Evolutionary conservation across 441 rosid genomes (phyloP), one percentile per base, ranked within the genome.

Genomic region (Erysimum cheiri): DNA sequence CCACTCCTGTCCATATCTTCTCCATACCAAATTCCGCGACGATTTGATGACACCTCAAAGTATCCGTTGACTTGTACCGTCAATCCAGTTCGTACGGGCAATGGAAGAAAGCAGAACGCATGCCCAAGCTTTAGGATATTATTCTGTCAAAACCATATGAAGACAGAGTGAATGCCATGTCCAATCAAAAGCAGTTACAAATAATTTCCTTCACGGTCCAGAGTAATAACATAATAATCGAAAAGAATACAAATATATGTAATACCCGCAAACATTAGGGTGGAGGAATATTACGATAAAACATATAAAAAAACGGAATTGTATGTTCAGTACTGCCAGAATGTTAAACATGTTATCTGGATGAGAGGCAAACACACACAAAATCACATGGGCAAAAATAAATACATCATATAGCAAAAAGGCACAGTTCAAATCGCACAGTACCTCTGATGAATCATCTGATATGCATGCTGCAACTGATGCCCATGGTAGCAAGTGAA

Each of bases 21-120:
- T 67, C 99, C 99, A 81, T 90, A 90, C 99, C 99, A 95, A 81
- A 95, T 95, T 78, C 98, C 98, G 36, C 99, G 98, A 47, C 99
- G 99, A 68, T 92, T 95, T 59, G 99, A 95, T 10, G 98, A 87
- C 72, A 95, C 97, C 83, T 95, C 99, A 89, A 95, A 95, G 83
- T 92, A 95, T 37, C 95, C 99, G 68, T 95, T 95, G 60, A 95
- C 86, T 78, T 95, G 98, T 71, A 92, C 97, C 33, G 79, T 77
- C 81, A 95, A 73, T 70, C 99, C 98, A 75, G 99, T 95, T 81
- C 85, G 87, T 72, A 95, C 94, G 71, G 99, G 99, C 78, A 95
- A 73, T 9, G 99, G 98, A 79, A 95, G 99, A 80, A 89, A 95
- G 82, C 99, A 95, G 80, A 92, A 95, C 59, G 99, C 99, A 53